phyloP scores from a whole-genome alignment of 495 filamentous ascomycete genomes.

The Penicillium malachiteum region DNA sequence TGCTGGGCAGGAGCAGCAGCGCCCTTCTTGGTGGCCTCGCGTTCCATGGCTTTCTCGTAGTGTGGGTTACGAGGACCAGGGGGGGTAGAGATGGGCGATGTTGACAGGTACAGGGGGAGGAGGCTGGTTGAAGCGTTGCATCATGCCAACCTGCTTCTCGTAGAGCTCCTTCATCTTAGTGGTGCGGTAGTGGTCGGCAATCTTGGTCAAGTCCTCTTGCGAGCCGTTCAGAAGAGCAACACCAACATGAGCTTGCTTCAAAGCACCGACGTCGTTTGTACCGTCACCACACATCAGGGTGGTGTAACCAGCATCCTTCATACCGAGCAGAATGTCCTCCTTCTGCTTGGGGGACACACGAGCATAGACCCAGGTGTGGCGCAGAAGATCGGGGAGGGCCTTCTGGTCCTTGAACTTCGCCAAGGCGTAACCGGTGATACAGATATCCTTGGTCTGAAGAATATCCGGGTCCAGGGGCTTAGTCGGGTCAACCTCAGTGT shows the following conservation, averaged over 20 bases:
- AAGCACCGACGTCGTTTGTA: constrained; percentile 95
- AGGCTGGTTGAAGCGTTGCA: constrained; percentile 91
- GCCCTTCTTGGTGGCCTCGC: constrained; percentile 74
- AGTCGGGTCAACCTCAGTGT: constrained; percentile 82
- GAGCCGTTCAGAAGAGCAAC: constrained; percentile 96
- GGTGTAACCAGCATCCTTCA: constrained; percentile 95
- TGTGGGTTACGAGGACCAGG: constrained; percentile 92
- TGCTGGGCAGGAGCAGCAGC: constrained; percentile 50
- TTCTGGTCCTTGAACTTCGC: constrained; percentile 81
- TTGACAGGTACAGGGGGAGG: constrained; percentile 81
- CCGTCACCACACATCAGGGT: constrained; percentile 99
- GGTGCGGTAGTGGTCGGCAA: constrained; percentile 86
- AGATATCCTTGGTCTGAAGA: constrained; percentile 84
- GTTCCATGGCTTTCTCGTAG: constrained; percentile 87
- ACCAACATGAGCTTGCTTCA: constrained; percentile 98
- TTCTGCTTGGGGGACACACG: constrained; percentile 98
- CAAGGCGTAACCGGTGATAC: constrained; percentile 92
- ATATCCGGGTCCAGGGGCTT: constrained; percentile 80
- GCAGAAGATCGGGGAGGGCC: constrained; percentile 69
- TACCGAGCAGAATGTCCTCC: constrained; percentile 92
- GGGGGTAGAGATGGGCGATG: constrained; percentile 93
- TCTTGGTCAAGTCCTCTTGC: constrained; percentile 82
- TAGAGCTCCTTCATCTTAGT: constrained; percentile 99
- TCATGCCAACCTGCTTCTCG: constrained; percentile 88
- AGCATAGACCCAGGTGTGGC: constrained; percentile 96